Percentiles rank a stretch among this genome's conserved stretches.
phyloP scores from a whole-genome alignment of 345 rosid species.

The Euphorbia peplus region DNA sequence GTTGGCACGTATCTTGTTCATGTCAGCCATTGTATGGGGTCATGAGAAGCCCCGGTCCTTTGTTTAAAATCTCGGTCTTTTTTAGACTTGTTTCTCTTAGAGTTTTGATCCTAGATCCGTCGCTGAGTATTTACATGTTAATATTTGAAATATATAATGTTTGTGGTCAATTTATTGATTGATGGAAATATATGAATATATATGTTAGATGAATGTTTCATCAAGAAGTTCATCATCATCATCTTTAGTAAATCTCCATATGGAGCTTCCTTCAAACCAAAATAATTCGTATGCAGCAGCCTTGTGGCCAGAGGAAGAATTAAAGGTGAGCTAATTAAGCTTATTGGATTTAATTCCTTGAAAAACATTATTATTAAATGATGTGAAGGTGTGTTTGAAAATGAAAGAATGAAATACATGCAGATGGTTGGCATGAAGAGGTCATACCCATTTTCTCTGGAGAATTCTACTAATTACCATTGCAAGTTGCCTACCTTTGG shows the following conservation, averaged over 20 bases:
- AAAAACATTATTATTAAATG: background rate
- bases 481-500: slow-evolving; percentile 29
- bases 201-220: slow-evolving; percentile 42
- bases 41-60: too few relatives aligned
- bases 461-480: slow-evolving; percentile 25
- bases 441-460: slow-evolving; percentile 42
- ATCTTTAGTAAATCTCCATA: slow-evolving; percentile 34
- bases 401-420: too few relatives aligned
- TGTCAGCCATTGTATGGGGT: too few relatives aligned
- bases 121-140: too few relatives aligned
- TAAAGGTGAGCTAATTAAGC: slow-evolving; percentile 31
- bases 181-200: background rate
- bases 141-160: background rate
- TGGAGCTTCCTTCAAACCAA: slow-evolving; percentile 91
- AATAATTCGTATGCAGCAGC: slow-evolving; percentile 28
- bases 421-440: slow-evolving; percentile 57
- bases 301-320: slow-evolving; percentile 39
- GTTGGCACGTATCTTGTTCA: too few relatives aligned
- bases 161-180: background rate
- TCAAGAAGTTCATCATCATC: slow-evolving; percentile 41
- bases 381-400: slow-evolving; percentile 17
- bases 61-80: too few relatives aligned
- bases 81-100: too few relatives aligned
- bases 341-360: background rate
- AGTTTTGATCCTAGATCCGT: too few relatives aligned